phyloP scores from a whole-genome alignment of 768 basidiomycete genomes.

The Boletellus emodensis region DNA sequence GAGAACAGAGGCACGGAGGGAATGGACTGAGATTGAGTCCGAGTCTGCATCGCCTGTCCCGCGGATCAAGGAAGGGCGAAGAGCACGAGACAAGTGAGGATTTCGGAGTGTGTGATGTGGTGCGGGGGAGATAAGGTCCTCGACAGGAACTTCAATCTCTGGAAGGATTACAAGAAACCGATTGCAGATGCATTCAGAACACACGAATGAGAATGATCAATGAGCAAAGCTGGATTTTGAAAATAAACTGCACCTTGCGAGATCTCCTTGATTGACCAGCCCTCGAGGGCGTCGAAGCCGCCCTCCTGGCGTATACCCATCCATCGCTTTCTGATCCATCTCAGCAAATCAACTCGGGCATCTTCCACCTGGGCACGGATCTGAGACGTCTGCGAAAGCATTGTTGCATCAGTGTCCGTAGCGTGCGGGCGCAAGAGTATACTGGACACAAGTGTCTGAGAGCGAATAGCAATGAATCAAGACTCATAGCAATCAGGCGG shows the following conservation, averaged over 20 bases:
- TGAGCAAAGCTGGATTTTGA: not conserved
- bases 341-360: constrained; percentile 40
- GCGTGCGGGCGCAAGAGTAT: constrained; percentile 68
- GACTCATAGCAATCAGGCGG: not conserved
- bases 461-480: not conserved
- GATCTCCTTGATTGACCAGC: constrained; percentile 88
- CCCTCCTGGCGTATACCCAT: constrained; percentile 63
- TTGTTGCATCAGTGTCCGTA: constrained; percentile 52
- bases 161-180: not conserved
- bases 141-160: constrained; percentile 79
- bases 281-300: constrained; percentile 81
- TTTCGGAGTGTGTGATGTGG: constrained; percentile 27
- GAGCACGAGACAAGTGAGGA: constrained; percentile 25
- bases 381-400: constrained; percentile 66
- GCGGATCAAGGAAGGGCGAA: constrained; percentile 28
- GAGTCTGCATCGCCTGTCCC: constrained; percentile 31
- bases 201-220: not conserved
- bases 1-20: constrained; percentile 42
- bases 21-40: constrained; percentile 43
- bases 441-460: constrained; percentile 64
- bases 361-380: constrained; percentile 73
- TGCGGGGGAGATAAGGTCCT: constrained; percentile 60
- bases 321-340: constrained; percentile 81
- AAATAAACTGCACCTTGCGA: constrained; percentile 25
- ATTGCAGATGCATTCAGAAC: not conserved